Evolutionary conservation across 148 eudicot species (phyloP), one percentile per base, ranked within the genome.

Genomic region (Amaranthus hypochondriacus): DNA sequence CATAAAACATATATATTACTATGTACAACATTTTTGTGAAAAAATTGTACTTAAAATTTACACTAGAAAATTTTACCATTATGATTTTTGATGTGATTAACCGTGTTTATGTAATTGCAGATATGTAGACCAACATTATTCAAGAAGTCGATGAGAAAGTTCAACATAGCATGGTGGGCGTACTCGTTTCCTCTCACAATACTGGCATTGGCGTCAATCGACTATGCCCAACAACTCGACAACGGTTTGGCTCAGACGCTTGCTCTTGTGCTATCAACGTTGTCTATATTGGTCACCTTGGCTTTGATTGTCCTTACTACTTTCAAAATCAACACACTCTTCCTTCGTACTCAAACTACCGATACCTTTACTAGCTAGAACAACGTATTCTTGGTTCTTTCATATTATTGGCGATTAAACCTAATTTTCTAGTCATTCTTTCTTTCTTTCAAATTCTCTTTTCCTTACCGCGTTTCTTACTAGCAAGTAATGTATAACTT

Each of bases 161-260:
- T 84, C 79, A 88, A 74, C n/a, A 70, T 91, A 6, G 87, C 90
- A 66, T 91, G 94, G 94, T 91, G 97, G 94, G 89, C 92, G 0
- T 89, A 85, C 76, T 88, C 92, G 3, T 92, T 87, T 59, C 91
- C 90, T 0, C 6, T 92, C 18, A 86, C 89, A 9, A 50, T 87
- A 66, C 77, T 90, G 42, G 86, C 92, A 7, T 14, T 86, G 5
- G 89, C 89, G 0, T 81, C 92, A 0, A 69, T 81, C 18, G 84
- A 81, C 51, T 92, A 87, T 28, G 86, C 87, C 0, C n/a, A 81
- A 67, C 81, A 83, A 28, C 89, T 83, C 18, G 78, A 79, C 65
- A 69, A 79, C 49, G 13, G 54, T 4, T 70, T 65, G 5, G 77
- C 93, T 5, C 64, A 77, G 7, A 72, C 70, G 46, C 56, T 87